Evolutionary conservation across 2,329 filamentous ascomycete species (phyloP).

Genomic region (Juglanconis oblonga): DNA sequence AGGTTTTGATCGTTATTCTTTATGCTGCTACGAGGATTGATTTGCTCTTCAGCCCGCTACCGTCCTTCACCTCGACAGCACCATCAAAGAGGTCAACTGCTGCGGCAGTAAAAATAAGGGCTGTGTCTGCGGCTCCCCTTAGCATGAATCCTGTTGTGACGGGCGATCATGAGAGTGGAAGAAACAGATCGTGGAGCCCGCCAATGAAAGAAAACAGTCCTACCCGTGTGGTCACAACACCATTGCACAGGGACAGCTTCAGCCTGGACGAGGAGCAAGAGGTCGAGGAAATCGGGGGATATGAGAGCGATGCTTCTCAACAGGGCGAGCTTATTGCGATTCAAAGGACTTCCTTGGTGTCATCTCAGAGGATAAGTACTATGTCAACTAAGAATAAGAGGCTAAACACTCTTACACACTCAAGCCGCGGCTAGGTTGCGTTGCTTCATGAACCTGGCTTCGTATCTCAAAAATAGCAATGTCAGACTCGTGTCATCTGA

Average conservation of each 20-base stretch:
- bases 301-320: background rate
- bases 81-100: background rate
- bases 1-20: background rate
- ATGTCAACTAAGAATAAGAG: background rate
- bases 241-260: background rate
- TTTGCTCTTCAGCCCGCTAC: background rate
- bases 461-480: no score
- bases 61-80: background rate
- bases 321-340: background rate
- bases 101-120: background rate
- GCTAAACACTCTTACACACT: no score
- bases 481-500: no score
- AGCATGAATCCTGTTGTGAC: conserved; percentile 1
- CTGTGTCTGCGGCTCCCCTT: background rate
- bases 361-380: background rate
- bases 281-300: background rate
- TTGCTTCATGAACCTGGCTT: no score
- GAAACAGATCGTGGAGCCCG: background rate
- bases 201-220: background rate
- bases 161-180: no score
- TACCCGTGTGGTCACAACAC: background rate
- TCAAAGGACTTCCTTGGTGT: background rate
- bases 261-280: background rate
- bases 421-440: no score
- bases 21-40: conserved; percentile 4